A percentile compares a stretch with the other conserved stretches of the same genome.
Evolutionary conservation across 129 eudicot species (phyloP).

Genomic region (Saposhnikovia divaricata): DNA sequence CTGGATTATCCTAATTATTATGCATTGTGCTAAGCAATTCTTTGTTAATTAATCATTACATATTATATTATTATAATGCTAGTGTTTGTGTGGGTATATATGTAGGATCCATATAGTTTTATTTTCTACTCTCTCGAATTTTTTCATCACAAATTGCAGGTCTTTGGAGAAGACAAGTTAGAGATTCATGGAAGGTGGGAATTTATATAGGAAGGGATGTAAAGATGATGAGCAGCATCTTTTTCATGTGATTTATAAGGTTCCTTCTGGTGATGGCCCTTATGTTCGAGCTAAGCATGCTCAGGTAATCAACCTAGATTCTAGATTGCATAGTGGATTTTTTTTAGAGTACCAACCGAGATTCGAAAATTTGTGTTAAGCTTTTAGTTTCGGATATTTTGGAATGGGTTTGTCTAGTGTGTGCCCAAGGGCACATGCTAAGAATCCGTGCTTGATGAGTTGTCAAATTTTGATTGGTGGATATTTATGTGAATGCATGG

Average conservation of each 20-base stretch:
- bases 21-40: neutral
- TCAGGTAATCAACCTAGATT: slow-evolving; percentile 47
- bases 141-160: neutral
- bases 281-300: slow-evolving; percentile 94
- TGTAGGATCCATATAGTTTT: neutral
- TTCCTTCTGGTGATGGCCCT: slow-evolving; percentile 91
- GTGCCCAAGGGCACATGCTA: too few species aligned
- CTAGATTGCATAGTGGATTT: too few species aligned
- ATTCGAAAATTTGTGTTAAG: too few species aligned
- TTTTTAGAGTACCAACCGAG: too few species aligned
- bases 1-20: too few species aligned
- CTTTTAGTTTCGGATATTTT: too few species aligned
- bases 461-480: too few species aligned
- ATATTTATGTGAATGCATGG: too few species aligned
- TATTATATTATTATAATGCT: too few species aligned
- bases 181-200: slow-evolving; percentile 18
- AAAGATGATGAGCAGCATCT: slow-evolving; percentile 21
- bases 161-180: neutral
- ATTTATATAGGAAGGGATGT: slow-evolving; percentile 4
- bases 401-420: too few species aligned
- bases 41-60: too few species aligned
- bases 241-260: slow-evolving; percentile 68
- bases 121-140: neutral
- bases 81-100: neutral
- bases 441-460: too few species aligned